Conservation (phyloP, 2,329 filamentous ascomycete genomes). For the Diaporthe vexans region DNA sequence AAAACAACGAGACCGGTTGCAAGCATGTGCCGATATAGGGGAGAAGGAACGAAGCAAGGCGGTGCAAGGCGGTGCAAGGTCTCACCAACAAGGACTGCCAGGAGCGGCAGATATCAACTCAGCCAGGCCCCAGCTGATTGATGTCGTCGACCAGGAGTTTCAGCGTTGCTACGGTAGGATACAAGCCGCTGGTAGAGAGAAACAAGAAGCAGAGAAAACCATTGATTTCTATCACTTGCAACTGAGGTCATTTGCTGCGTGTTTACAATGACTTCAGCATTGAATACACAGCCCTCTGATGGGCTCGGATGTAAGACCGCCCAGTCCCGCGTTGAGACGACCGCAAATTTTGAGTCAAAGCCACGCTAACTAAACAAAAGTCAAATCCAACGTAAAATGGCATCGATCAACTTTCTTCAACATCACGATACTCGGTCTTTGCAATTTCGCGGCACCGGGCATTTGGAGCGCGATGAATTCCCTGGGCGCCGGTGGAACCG, state of each 20-base stretch:
- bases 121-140: too few species aligned
- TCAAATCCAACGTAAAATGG: slow-evolving; percentile 67
- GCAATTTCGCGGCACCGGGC: slow-evolving; percentile 78
- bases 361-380: slow-evolving; percentile 7
- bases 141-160: too few species aligned
- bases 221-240: background rate
- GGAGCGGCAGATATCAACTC: too few species aligned
- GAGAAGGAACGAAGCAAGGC: background rate
- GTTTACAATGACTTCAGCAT: background rate
- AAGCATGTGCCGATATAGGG: background rate
- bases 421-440: slow-evolving; percentile 78
- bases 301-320: background rate
- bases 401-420: slow-evolving; percentile 81
- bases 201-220: background rate
- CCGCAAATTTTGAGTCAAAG: background rate
- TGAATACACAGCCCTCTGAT: background rate
- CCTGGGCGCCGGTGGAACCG: slow-evolving; percentile 58
- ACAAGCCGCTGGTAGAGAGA: background rate
- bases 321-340: slow-evolving; percentile 1
- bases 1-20: slow-evolving; percentile 1
- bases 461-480: slow-evolving; percentile 65
- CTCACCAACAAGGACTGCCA: too few species aligned
- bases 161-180: slow-evolving; percentile 7
- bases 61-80: background rate
- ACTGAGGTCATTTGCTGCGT: background rate